phyloP scores from a whole-genome alignment of 768 basidiomycete species.

The Chlorophyllum brunneum region DNA sequence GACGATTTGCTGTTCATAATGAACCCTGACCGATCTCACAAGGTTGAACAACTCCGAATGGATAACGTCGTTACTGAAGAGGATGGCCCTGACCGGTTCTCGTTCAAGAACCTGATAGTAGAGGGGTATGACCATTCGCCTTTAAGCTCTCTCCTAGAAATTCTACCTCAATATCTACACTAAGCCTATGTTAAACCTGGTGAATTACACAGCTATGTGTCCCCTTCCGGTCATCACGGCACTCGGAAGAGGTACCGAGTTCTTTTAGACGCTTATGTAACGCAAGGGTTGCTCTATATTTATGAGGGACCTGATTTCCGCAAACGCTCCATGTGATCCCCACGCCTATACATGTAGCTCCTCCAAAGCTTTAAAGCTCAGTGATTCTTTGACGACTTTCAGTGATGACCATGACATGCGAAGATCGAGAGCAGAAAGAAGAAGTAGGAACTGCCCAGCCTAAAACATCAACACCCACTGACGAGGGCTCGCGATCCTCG shows the following conservation, averaged over 20 bases:
- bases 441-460: too few relatives aligned
- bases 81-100: conserved; percentile 23
- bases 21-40: not conserved
- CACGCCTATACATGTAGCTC: too few relatives aligned
- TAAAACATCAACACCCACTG: not conserved
- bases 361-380: too few relatives aligned
- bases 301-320: too few relatives aligned
- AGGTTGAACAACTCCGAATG: conserved; percentile 59
- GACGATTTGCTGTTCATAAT: not conserved
- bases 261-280: not conserved
- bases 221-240: not conserved
- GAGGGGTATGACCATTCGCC: conserved; percentile 28
- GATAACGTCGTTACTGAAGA: conserved; percentile 51
- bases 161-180: conserved; percentile 52
- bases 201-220: not conserved
- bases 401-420: too few relatives aligned
- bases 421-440: too few relatives aligned
- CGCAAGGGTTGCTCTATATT: not conserved
- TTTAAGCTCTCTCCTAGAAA: conserved; percentile 46
- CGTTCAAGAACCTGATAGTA: conserved; percentile 36
- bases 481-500: not conserved
- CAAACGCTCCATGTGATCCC: too few relatives aligned
- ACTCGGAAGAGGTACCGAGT: not conserved
- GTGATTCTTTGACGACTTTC: too few relatives aligned
- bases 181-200: not conserved